Evolutionary conservation across 306 rosid genomes (phyloP).

Genomic region (Prunus mume): DNA sequence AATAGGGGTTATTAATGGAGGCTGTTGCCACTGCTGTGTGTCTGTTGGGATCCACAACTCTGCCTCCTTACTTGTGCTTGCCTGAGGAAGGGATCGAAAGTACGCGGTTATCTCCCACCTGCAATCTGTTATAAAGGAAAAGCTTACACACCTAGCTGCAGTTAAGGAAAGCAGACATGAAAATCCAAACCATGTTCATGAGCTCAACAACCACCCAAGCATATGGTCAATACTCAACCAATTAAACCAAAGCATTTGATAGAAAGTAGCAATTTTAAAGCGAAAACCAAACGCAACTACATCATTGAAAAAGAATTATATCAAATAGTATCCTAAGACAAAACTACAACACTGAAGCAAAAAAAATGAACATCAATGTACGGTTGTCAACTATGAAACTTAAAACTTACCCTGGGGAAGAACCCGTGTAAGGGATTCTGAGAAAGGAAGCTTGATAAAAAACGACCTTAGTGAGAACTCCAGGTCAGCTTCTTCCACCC

Average conservation of each 20-base stretch:
- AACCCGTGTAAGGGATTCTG: slow-evolving; percentile 59
- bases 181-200: slow-evolving; percentile 20
- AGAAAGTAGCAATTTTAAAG: slow-evolving; percentile 3
- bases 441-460: slow-evolving; percentile 66
- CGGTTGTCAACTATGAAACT: not conserved
- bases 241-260: slow-evolving; percentile 15
- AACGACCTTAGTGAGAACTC: slow-evolving; percentile 83
- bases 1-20: slow-evolving; percentile 67
- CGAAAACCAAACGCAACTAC: not conserved
- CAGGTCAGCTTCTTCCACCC: slow-evolving; percentile 59
- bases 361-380: not conserved
- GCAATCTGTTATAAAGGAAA: slow-evolving; percentile 40
- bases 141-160: not conserved
- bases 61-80: slow-evolving; percentile 55
- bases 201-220: slow-evolving; percentile 6
- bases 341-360: not conserved
- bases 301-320: not conserved
- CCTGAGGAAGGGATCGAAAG: slow-evolving; percentile 60
- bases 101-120: slow-evolving; percentile 83
- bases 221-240: not conserved
- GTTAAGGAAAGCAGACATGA: not conserved
- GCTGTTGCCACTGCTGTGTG: slow-evolving; percentile 83
- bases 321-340: not conserved
- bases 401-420: slow-evolving; percentile 55
- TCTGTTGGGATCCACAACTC: slow-evolving; percentile 72